Conservation (phyloP, 2,329 filamentous ascomycete genomes). For the Ceratocystis cacaofunesta region DNA sequence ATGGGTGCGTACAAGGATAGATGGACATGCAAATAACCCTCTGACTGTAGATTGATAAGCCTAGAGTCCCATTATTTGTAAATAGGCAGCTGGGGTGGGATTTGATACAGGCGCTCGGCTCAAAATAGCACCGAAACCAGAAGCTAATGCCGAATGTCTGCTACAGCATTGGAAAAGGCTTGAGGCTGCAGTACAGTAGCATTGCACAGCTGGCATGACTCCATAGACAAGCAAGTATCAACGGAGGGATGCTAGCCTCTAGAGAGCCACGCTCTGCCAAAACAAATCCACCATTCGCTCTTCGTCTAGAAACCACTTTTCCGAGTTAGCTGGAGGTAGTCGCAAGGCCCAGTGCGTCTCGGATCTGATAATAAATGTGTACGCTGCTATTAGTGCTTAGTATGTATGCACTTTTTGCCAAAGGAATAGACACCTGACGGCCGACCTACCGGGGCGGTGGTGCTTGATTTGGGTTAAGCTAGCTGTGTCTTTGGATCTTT, state of each 20-base stretch:
- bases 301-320: background rate
- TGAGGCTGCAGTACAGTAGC: background rate
- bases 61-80: background rate
- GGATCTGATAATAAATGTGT: background rate
- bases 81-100: background rate
- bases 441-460: background rate
- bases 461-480: background rate
- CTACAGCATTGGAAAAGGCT: background rate
- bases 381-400: background rate
- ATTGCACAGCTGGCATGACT: no score
- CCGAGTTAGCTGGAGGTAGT: background rate
- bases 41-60: background rate
- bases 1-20: background rate
- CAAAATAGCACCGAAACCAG: background rate
- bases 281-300: no score
- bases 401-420: background rate
- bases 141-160: background rate
- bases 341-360: background rate
- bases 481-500: background rate
- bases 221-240: no score
- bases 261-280: no score
- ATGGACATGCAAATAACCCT: background rate
- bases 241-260: no score
- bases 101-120: background rate
- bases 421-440: background rate